Conservation (phyloP, 129 eudicot species). For the Dittrichia graveolens region DNA sequence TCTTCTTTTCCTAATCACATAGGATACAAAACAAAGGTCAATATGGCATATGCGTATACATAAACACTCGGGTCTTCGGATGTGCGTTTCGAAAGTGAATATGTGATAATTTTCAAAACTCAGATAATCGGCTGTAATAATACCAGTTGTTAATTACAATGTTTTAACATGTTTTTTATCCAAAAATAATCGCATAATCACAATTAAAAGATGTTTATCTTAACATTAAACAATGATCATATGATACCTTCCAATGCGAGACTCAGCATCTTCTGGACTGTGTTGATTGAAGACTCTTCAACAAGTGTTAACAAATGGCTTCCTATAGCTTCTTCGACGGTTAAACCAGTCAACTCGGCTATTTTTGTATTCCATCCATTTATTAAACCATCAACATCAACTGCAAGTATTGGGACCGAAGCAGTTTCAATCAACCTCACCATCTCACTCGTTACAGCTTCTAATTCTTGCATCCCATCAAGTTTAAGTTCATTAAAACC, state of each 20-base stretch:
- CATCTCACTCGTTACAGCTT: conserved; percentile 91
- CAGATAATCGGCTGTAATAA: no score
- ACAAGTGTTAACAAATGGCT: conserved; percentile 66
- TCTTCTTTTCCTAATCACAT: conserved; percentile 72
- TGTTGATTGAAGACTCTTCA: conserved; percentile 68
- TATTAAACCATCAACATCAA: conserved; percentile 71
- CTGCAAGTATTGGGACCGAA: conserved; percentile 87
- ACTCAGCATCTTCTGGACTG: conserved; percentile 68
- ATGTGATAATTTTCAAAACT: no score
- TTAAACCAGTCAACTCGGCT: conserved; percentile 82
- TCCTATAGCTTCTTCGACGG: conserved; percentile 79
- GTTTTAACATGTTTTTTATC: no score
- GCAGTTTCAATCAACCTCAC: conserved; percentile 96
- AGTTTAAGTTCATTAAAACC: conserved; percentile 67
- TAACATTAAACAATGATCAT: no score
- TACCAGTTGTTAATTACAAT: no score
- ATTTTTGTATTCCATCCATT: conserved; percentile 97
- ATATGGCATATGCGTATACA: background rate
- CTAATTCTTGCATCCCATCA: conserved; percentile 84
- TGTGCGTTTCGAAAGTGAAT: no score
- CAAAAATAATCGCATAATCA: no score
- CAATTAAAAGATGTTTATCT: no score
- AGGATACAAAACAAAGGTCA: background rate
- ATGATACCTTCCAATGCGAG: conserved; percentile 76
- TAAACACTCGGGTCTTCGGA: no score